Evolutionary conservation across 164 flowering plant species (phyloP).

Genomic region (Amborella trichopoda): DNA sequence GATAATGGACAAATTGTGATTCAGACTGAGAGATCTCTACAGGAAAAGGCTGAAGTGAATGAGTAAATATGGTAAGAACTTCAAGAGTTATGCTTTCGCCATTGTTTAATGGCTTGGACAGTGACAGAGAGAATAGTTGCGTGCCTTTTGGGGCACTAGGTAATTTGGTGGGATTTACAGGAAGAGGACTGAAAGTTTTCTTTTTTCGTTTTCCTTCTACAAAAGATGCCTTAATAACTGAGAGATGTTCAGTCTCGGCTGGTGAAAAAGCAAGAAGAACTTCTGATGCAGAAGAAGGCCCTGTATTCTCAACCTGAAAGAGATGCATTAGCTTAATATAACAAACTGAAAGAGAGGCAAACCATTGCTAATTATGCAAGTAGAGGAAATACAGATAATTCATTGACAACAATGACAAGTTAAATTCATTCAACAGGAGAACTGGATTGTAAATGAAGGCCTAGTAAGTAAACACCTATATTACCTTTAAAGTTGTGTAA

Average conservation of each 20-base stretch:
- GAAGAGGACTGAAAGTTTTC: conserved; percentile 49
- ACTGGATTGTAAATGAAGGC: not conserved
- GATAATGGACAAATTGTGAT: conserved; percentile 78
- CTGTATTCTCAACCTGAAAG: conserved; percentile 71
- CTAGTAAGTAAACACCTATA: too few species aligned
- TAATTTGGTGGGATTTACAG: conserved; percentile 45
- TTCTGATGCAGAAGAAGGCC: conserved; percentile 54
- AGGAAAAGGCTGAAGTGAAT: conserved; percentile 85
- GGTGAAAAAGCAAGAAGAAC: conserved; percentile 80
- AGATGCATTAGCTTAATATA: conserved; percentile 3
- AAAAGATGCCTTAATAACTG: conserved; percentile 48
- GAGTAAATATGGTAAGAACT: conserved; percentile 55
- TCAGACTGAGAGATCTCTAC: conserved; percentile 88
- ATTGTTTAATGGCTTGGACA: conserved; percentile 37
- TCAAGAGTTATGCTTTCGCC: conserved; percentile 62
- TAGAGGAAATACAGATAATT: not conserved
- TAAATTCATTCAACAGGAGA: not conserved
- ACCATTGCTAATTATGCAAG: too few species aligned
- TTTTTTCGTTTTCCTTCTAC: conserved; percentile 66
- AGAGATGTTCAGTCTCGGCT: conserved; percentile 45
- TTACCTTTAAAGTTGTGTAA: conserved; percentile 84
- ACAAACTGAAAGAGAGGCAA: not conserved
- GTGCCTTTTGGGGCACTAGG: conserved; percentile 69
- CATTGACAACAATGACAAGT: not conserved
- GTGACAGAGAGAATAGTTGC: conserved; percentile 37